Base-by-base conservation (phyloP, 2,329 filamentous ascomycete species). In the Elsinoe ampelina region DNA sequence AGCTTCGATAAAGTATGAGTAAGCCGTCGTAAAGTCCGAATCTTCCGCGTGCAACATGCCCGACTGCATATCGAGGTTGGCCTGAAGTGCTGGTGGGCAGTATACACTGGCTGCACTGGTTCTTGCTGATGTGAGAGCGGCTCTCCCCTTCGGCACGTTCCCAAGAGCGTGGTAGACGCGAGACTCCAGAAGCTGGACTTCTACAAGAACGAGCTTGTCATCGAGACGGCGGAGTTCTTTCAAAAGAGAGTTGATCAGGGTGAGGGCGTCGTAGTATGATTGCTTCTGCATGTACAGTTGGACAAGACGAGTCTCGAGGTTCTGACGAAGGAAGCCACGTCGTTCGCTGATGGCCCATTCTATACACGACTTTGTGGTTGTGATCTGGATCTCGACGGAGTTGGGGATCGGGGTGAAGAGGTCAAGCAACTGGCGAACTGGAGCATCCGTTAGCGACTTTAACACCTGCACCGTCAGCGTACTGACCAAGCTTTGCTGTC, bases 31-130 rank as follows among this genome's bases (percentile, higher is more conserved):
- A 81, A 98, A 98, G 76, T 98, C 95, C 75, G 90, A 88, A 71
- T 98, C 93, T 75, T 98, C 95, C 20, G 93, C 93, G 72, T 98
- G 95, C 58, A 98, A 83, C 86, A 97, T 97, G 63, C 93, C 95
- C 62, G 89, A 95, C 78, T 98, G 93, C 93, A 98, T 97, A 70
- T 98, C 93, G 63, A 98, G 82, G 66, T 93, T 90, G 45, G 93
- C 93, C 76, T 98, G 95, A 58, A 98, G 81, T 63, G 95, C 79
- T 2, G 95, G 93, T 54, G 93, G 93, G 20, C 91, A 96, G 78
- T 98, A 98, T 61, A 98, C 93, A 26, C 90, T 95, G 51, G 95
- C 93, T 57, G 95, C 93, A 65, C 88, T 95, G 47, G 93, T 98
- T 67, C 93, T 85, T 58, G 93, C 92, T 61, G 89, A 92, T 19